Conservation (phyloP, 441 rosid genomes). For the Eruca vesicaria region DNA sequence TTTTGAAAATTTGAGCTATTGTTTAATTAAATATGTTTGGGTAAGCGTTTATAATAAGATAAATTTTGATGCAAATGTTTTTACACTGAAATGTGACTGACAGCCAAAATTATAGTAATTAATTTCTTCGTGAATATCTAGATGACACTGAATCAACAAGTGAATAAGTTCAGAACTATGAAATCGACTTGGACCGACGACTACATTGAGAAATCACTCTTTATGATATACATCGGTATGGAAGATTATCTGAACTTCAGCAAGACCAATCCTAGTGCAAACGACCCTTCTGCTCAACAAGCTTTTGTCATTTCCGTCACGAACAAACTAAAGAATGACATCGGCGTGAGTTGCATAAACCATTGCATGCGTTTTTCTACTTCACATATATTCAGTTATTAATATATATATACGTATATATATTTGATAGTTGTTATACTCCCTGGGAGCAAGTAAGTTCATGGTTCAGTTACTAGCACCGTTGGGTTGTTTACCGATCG, state of each 20-base stretch:
- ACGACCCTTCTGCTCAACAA: slow-evolving; percentile 30
- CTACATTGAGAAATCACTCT: slow-evolving; percentile 12
- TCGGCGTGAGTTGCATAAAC: slow-evolving; percentile 25
- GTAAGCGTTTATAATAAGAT: no score
- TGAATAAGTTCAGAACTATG: slow-evolving; percentile 5
- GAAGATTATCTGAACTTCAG: slow-evolving; percentile 28
- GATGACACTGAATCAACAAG: slow-evolving; percentile 27
- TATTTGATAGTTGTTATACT: no score
- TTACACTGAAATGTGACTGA: no score
- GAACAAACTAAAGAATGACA: slow-evolving; percentile 11
- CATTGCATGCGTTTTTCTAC: no score
- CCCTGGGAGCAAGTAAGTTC: no score
- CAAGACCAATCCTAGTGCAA: neutral
- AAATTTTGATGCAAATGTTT: no score
- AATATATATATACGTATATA: no score
- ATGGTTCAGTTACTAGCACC: no score
- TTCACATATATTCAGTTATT: no score
- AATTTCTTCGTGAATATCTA: neutral
- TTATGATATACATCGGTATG: slow-evolving; percentile 29
- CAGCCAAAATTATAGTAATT: neutral
- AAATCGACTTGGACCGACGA: slow-evolving; percentile 5
- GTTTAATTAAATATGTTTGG: no score
- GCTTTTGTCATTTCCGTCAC: slow-evolving; percentile 27
- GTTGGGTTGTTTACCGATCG: no score
- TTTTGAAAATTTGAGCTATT: no score